A percentile compares a stretch with the other conserved stretches of the same genome.
Conservation (phyloP, 2,329 filamentous ascomycete genomes). For the Hypoxylon sp. region DNA sequence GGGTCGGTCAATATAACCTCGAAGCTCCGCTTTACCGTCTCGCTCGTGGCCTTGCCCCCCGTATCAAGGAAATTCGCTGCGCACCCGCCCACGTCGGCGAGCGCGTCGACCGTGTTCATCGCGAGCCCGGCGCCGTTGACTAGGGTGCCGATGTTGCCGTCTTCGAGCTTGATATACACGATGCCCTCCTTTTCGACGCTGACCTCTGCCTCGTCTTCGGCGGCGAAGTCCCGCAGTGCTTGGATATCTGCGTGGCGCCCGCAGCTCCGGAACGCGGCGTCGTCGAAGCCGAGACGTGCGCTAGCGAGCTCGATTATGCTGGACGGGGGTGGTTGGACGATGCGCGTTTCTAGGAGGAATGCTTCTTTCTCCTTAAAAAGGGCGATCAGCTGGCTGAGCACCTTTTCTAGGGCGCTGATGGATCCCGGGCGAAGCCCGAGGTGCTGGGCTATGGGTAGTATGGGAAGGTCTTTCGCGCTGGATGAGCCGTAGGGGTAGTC, state of each 20-base stretch:
- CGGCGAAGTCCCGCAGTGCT: slow-evolving; percentile 65
- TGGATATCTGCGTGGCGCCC: slow-evolving; percentile 75
- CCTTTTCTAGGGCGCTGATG: slow-evolving; percentile 60
- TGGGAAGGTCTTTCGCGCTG: slow-evolving; percentile 62
- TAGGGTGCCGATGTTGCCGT: slow-evolving; percentile 81
- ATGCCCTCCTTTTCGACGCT: slow-evolving; percentile 80
- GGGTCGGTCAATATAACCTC: slow-evolving; percentile 79
- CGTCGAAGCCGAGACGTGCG: slow-evolving; percentile 75
- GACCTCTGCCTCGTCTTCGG: slow-evolving; percentile 70
- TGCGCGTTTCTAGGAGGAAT: slow-evolving; percentile 69
- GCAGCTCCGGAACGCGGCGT: slow-evolving; percentile 75
- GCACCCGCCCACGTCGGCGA: slow-evolving; percentile 75
- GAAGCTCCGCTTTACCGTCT: slow-evolving; percentile 85
- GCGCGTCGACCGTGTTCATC: slow-evolving; percentile 91
- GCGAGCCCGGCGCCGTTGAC: slow-evolving; percentile 92
- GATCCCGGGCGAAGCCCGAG: slow-evolving; percentile 67
- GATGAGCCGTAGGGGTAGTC: slow-evolving; percentile 71
- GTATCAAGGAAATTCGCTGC: slow-evolving; percentile 92
- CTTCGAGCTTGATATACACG: slow-evolving; percentile 78
- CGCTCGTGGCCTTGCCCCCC: slow-evolving; percentile 86
- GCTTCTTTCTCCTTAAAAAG: slow-evolving; percentile 77
- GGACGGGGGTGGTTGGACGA: slow-evolving; percentile 55
- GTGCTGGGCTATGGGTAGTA: slow-evolving; percentile 62
- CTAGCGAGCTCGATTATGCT: slow-evolving; percentile 62
- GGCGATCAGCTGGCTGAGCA: slow-evolving; percentile 69